Evolutionary conservation across 306 rosid species (phyloP).

Genomic region (Inga oerstediana): DNA sequence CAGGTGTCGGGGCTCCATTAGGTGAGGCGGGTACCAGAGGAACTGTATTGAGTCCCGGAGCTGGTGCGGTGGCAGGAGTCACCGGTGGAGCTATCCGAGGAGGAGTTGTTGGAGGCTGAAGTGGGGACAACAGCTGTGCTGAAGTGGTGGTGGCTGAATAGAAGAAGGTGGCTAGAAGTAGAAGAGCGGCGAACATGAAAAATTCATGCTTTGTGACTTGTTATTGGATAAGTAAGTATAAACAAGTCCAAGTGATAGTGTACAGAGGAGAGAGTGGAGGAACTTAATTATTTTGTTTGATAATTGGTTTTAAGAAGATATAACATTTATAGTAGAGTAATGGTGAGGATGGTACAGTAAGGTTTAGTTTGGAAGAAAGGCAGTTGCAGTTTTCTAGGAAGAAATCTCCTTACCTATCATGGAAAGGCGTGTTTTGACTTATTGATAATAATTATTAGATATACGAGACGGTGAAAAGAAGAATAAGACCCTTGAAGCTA

Average conservation of each 20-base stretch:
- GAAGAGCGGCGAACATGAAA: constrained; percentile 34
- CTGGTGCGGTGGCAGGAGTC: constrained; percentile 30
- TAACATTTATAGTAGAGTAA: neutral
- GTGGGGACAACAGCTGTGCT: constrained; percentile 42
- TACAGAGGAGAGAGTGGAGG: neutral
- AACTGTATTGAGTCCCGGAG: constrained; percentile 45
- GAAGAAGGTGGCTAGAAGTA: constrained; percentile 38
- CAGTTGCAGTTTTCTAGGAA: neutral
- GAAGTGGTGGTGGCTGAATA: constrained; percentile 3
- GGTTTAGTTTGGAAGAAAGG: too few relatives aligned
- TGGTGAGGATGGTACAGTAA: neutral
- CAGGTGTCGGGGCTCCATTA: constrained; percentile 48
- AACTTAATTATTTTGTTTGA: neutral
- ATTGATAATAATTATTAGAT: neutral
- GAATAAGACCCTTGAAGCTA: too few relatives aligned
- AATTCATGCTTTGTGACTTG: constrained; percentile 38
- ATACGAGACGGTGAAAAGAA: too few relatives aligned
- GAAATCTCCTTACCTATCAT: neutral
- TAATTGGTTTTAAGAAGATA: neutral
- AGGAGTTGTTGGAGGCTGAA: constrained; percentile 42
- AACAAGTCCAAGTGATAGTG: neutral
- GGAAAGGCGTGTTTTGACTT: neutral
- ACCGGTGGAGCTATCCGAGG: constrained; percentile 31
- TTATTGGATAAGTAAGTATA: neutral
- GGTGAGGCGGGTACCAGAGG: constrained; percentile 47